Evolutionary conservation across 1,284 basidiomycete genomes (phyloP).

Genomic region (Stereum hirsutum): DNA sequence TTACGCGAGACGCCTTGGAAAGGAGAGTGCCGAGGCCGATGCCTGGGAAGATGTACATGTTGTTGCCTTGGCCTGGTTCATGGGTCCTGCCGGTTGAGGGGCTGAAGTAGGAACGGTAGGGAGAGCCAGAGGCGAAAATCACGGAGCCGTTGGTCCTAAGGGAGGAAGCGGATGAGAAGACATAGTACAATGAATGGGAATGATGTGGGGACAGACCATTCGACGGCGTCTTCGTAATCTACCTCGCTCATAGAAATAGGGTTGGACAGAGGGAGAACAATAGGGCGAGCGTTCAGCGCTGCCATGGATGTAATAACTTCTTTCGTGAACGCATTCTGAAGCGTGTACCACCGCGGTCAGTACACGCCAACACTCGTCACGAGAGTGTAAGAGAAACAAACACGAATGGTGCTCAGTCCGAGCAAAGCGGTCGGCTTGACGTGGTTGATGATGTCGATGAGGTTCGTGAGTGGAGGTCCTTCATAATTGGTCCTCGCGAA

Average conservation of each 20-base stretch:
- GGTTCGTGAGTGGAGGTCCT: slow-evolving; percentile 43
- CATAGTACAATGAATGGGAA: too few species aligned
- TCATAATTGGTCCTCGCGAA: slow-evolving; percentile 67
- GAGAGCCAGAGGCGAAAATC: slow-evolving; percentile 77
- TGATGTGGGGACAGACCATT: slow-evolving; percentile 34
- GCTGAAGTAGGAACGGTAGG: slow-evolving; percentile 53
- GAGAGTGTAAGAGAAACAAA: slow-evolving; percentile 17
- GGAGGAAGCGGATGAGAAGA: not conserved
- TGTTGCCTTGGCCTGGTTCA: slow-evolving; percentile 78
- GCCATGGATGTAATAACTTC: slow-evolving; percentile 65
- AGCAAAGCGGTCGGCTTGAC: slow-evolving; percentile 80
- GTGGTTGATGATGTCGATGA: slow-evolving; percentile 59
- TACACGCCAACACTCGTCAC: not conserved
- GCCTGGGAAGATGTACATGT: slow-evolving; percentile 63
- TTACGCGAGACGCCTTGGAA: slow-evolving; percentile 48
- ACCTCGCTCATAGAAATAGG: slow-evolving; percentile 64
- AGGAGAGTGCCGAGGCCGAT: slow-evolving; percentile 64
- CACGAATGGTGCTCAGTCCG: slow-evolving; percentile 68
- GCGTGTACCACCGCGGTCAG: slow-evolving; percentile 2
- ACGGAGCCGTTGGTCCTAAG: slow-evolving; percentile 51
- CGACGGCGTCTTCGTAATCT: slow-evolving; percentile 65
- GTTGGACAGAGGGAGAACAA: slow-evolving; percentile 84
- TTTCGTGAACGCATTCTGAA: slow-evolving; percentile 62
- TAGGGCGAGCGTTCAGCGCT: slow-evolving; percentile 61
- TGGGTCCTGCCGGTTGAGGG: slow-evolving; percentile 37